phyloP scores from a whole-genome alignment of 2,329 filamentous ascomycete species.

The Colletotrichum tamarilloi region DNA sequence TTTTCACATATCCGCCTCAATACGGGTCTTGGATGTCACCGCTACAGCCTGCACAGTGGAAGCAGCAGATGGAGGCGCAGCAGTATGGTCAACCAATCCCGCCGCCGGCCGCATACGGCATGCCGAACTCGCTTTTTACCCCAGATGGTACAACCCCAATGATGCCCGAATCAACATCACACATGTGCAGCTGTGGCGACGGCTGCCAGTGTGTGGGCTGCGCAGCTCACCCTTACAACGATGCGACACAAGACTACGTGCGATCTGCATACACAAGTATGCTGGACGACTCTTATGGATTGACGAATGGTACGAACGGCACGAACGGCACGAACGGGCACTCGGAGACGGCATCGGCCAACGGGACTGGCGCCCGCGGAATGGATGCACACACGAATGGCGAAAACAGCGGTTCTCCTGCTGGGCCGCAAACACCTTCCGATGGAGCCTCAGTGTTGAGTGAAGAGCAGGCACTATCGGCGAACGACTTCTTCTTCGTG shows the following conservation, averaged over 20 bases:
- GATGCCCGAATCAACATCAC: conserved; percentile 45
- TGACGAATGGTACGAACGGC: conserved; percentile 40
- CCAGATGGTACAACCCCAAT: conserved; percentile 32
- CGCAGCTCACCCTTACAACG: conserved; percentile 74
- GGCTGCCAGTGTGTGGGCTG: conserved; percentile 76
- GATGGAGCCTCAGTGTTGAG: conserved; percentile 55
- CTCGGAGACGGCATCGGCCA: conserved; percentile 7
- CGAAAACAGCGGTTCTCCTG: conserved; percentile 44
- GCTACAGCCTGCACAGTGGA: conserved; percentile 65
- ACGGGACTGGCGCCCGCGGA: conserved; percentile 16
- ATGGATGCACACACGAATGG: conserved; percentile 15
- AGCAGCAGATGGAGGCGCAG: conserved; percentile 57
- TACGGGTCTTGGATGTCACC: conserved; percentile 67
- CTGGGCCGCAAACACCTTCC: conserved; percentile 58
- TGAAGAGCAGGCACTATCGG: conserved; percentile 63
- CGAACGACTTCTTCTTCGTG: conserved; percentile 70
- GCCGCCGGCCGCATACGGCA: conserved; percentile 36
- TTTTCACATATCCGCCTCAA: conserved; percentile 65
- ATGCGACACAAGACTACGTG: conserved; percentile 67
- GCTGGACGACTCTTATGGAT: conserved; percentile 47
- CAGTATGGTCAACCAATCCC: conserved; percentile 48
- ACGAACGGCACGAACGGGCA: conserved; percentile 35
- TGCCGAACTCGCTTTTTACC: conserved; percentile 21
- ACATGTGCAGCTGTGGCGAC: conserved; percentile 71
- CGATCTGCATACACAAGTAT: conserved; percentile 59